A percentile compares a stretch with the other conserved stretches of the same genome.
These are phyloP conservation scores for Nakataea oryzae DNA, from an alignment of 2,329 filamentous ascomycete genomes.

Conservation along the genomic window DNA sequence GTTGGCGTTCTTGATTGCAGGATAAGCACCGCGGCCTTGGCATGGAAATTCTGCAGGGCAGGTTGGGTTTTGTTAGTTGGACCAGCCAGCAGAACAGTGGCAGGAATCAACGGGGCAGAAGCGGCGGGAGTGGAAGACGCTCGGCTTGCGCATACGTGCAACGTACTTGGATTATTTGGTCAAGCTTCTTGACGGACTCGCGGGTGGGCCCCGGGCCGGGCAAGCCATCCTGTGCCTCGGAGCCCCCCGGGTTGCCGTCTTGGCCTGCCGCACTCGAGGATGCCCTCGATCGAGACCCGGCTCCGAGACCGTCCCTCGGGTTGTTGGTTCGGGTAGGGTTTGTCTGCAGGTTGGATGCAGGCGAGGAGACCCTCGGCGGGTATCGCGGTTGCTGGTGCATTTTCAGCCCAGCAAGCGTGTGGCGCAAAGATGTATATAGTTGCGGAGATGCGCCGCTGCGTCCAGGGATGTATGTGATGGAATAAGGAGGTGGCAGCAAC, in stretches of 20 bases:
- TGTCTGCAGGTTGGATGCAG: slow-evolving; percentile 60
- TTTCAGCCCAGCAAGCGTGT: slow-evolving; percentile 15
- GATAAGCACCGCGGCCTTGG: slow-evolving; percentile 77
- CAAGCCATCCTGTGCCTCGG: slow-evolving; percentile 31
- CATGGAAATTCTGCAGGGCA: slow-evolving; percentile 70
- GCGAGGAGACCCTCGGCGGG: slow-evolving; percentile 61
- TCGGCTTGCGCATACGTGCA: not conserved
- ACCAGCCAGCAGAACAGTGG: not conserved
- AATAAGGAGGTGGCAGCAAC: not conserved
- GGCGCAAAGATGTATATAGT: slow-evolving; percentile 1
- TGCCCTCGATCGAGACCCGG: slow-evolving; percentile 28
- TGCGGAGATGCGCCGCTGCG: slow-evolving; percentile 7
- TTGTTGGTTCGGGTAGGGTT: slow-evolving; percentile 66
- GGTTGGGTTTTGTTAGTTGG: not conserved
- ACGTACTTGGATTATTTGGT: slow-evolving; percentile 81
- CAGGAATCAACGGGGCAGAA: not conserved
- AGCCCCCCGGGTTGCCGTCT: slow-evolving; percentile 29
- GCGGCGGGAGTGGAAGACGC: not conserved
- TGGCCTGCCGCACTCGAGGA: slow-evolving; percentile 30
- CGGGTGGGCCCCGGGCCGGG: slow-evolving; percentile 38
- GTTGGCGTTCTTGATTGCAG: slow-evolving; percentile 71
- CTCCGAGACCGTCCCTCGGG: slow-evolving; percentile 48
- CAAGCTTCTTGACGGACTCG: slow-evolving; percentile 69
- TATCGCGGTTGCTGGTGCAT: slow-evolving; percentile 91
- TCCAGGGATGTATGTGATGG: not conserved